Evolutionary conservation across 805 yeast genomes (phyloP), one percentile per base, ranked within the genome.

Genomic region (Spathaspora boniae): DNA sequence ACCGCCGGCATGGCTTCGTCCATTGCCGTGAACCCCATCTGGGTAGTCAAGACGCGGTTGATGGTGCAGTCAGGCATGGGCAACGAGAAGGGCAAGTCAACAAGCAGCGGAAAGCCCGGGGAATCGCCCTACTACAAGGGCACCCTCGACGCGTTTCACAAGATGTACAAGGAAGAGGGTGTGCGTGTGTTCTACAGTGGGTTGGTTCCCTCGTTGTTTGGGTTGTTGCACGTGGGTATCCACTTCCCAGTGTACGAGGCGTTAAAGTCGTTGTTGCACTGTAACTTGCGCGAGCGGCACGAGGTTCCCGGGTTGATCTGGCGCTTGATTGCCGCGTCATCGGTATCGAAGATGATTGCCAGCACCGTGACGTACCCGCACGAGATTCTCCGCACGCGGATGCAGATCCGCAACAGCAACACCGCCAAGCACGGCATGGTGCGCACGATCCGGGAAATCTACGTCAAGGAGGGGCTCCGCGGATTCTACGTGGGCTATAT

Each of bases 41-140:
- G 98, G 98, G 98, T 93, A 29, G 89, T 93, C 20, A 93, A 93
- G 56, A 93, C 98, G 1, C 68, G 98, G 51, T 64, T 93, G 34
- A 93, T 93, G 98, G 68, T 89, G 26, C 95, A 86, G 51, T 80
- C 82, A 36, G 74, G 72, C 20, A 56, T 61, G 31, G 25, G 29
- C 23, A 68, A 73, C 9, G 48, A 51, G 29, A 63, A 70, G 5
- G 58, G 64, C 11, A 62, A 66, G 45, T 41, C 36, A 9, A 27
- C 35, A 34, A 14, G 24, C 27, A 4, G n/a, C 38, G 37, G 32
- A 31, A 40, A 31, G 30, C 48, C 22, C n/a, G 38, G 33, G 6
- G 27, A 36, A 20, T 33, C 46, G 15, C 53, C 61, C 6, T 70
- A 74, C 52, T 88, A 93, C 55, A 74, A 61, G 14, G 88, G 94